These are phyloP conservation scores for Triglochin maritima DNA, from an alignment of 106 monocot genomes.

Conservation along the genomic window DNA sequence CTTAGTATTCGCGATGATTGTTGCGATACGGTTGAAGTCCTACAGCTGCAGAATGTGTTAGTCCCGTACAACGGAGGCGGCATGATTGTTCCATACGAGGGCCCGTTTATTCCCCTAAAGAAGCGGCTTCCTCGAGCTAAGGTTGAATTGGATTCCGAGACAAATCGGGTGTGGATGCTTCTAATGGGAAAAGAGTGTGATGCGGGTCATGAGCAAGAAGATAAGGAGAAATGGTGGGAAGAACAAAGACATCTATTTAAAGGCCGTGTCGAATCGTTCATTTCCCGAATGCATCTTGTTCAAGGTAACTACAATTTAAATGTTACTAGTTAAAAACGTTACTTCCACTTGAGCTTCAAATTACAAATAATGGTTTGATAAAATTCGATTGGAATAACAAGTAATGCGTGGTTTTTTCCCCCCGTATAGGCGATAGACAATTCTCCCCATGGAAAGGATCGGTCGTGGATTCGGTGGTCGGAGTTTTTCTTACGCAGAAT, in stretches of 20 bases:
- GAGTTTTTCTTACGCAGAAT: slow-evolving; percentile 27
- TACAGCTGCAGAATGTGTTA: slow-evolving; percentile 25
- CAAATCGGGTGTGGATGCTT: slow-evolving; percentile 56
- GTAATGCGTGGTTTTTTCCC: no score
- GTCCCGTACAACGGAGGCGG: slow-evolving; percentile 32
- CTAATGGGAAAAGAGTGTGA: slow-evolving; percentile 28
- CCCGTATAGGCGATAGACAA: slow-evolving; percentile 15
- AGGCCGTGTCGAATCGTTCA: slow-evolving; percentile 51
- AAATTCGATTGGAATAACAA: no score
- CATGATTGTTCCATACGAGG: slow-evolving; percentile 28
- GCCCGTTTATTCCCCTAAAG: slow-evolving; percentile 17
- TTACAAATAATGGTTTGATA: neutral
- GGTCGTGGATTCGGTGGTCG: slow-evolving; percentile 21
- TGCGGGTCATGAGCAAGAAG: slow-evolving; percentile 18
- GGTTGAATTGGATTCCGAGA: slow-evolving; percentile 64
- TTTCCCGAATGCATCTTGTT: slow-evolving; percentile 58
- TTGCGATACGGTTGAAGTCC: neutral
- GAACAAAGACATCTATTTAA: slow-evolving; percentile 41
- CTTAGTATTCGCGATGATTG: slow-evolving; percentile 25
- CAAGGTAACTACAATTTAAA: slow-evolving; percentile 36
- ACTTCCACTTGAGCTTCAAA: neutral
- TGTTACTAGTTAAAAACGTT: neutral
- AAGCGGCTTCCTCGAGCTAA: slow-evolving; percentile 36
- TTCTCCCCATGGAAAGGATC: slow-evolving; percentile 31
- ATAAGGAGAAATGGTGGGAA: slow-evolving; percentile 52